Percentiles rank a stretch among this genome's conserved stretches.
Evolutionary conservation across 2,329 filamentous ascomycete species (phyloP).

Genomic region (Xylogone sp.): DNA sequence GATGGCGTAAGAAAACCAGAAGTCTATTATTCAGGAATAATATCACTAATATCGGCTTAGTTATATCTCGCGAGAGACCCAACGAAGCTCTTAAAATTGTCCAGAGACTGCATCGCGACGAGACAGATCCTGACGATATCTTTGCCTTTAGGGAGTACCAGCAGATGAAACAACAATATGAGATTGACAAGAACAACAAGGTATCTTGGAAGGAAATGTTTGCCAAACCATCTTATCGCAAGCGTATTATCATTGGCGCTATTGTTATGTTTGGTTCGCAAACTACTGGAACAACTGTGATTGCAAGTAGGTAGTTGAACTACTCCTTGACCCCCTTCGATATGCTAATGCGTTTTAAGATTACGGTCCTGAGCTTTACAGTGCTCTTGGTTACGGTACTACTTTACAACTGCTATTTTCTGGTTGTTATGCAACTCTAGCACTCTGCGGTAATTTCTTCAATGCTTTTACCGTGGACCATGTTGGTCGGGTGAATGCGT

Average conservation of each 20-base stretch:
- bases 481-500: conserved; percentile 21
- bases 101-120: conserved; percentile 17
- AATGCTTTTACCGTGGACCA: conserved; percentile 25
- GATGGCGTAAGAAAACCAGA: conserved; percentile 37
- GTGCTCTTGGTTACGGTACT: conserved; percentile 25
- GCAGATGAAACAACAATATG: conserved; percentile 27
- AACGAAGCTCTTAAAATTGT: conserved; percentile 18
- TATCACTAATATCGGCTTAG: neutral
- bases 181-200: conserved; percentile 2
- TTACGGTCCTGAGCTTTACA: conserved; percentile 17
- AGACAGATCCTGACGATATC: conserved; percentile 20
- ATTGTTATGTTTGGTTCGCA: neutral
- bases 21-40: too few relatives aligned
- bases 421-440: conserved; percentile 24
- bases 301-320: neutral
- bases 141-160: conserved; percentile 24
- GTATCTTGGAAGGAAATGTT: conserved; percentile 2
- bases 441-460: conserved; percentile 23
- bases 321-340: neutral
- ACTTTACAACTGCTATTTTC: conserved; percentile 25
- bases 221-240: conserved; percentile 2
- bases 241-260: conserved; percentile 1
- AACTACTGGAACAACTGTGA: neutral
- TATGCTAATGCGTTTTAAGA: neutral
- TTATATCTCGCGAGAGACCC: conserved; percentile 21